Evolutionary conservation across 176 grass and related monocot species (phyloP).

Genomic region (Guadua angustifolia): DNA sequence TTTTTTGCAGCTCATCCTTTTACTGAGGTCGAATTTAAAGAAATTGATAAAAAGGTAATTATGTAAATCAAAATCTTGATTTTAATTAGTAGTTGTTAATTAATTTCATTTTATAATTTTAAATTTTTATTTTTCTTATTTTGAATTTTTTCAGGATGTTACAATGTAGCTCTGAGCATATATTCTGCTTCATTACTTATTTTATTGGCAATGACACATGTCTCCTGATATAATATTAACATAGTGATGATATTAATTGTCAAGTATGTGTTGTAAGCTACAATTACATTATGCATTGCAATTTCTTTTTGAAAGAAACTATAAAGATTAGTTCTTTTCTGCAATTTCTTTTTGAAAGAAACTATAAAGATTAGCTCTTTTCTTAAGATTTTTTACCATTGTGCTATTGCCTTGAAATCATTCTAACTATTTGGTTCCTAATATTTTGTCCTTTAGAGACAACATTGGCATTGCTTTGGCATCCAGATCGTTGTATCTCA

Average conservation of each 20-base stretch:
- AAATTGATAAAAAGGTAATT: too few relatives aligned
- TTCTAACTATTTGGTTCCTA: constrained; percentile 1
- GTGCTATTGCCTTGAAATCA: constrained; percentile 12
- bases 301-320: not conserved
- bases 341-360: not conserved
- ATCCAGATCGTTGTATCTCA: constrained; percentile 98
- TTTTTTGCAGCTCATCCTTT: too few relatives aligned
- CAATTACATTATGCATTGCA: not conserved
- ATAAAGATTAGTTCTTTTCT: not conserved
- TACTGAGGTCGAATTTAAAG: too few relatives aligned
- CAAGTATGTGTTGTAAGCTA: not conserved
- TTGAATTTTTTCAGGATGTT: too few relatives aligned
- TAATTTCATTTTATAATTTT: too few relatives aligned
- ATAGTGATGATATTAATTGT: not conserved
- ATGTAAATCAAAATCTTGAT: too few relatives aligned
- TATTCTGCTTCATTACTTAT: too few relatives aligned
- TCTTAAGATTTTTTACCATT: not conserved
- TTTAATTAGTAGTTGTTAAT: too few relatives aligned
- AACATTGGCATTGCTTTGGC: constrained; percentile 86
- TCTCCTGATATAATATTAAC: not conserved
- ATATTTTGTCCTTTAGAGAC: constrained; percentile 72
- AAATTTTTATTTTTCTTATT: too few relatives aligned
- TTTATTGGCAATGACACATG: not conserved
- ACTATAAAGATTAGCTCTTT: not conserved
- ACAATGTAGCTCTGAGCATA: too few relatives aligned